A percentile compares a stretch with the other conserved stretches of the same genome.
These are phyloP conservation scores for Oryza nivara DNA, from an alignment of 176 grass and related monocot genomes.

Conservation along the genomic window DNA sequence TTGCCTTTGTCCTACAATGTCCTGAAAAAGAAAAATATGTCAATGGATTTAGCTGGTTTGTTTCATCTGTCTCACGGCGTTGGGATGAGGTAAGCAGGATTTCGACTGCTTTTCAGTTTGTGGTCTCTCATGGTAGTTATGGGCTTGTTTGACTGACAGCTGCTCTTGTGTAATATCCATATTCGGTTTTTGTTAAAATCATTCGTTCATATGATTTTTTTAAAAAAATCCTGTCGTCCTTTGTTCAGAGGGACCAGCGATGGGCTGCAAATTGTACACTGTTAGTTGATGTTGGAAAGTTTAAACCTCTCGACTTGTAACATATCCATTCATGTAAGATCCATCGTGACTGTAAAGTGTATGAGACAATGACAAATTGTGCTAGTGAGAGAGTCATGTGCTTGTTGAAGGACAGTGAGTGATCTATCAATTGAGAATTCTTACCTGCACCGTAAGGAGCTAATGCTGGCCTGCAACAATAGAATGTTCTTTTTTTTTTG, in stretches of 20 bases:
- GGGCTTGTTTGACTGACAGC: slow-evolving; percentile 28
- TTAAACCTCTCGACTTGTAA: not conserved
- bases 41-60: not conserved
- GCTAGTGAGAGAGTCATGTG: not conserved
- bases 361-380: slow-evolving; percentile 25
- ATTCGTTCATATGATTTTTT: slow-evolving; percentile 44
- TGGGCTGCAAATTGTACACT: slow-evolving; percentile 29
- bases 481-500: not conserved
- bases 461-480: not conserved
- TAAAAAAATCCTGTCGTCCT: not conserved
- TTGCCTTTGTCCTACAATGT: slow-evolving; percentile 17
- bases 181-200: slow-evolving; percentile 28
- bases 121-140: not conserved
- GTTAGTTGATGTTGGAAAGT: slow-evolving; percentile 30
- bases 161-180: slow-evolving; percentile 29
- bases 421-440: not conserved
- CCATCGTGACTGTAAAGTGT: slow-evolving; percentile 21
- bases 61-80: not conserved
- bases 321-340: slow-evolving; percentile 8
- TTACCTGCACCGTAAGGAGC: not conserved
- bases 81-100: not conserved
- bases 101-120: slow-evolving; percentile 2
- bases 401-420: not conserved
- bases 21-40: slow-evolving; percentile 10
- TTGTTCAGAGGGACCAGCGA: slow-evolving; percentile 5